These are phyloP conservation scores for Pezizomycotina sp. DNA, from an alignment of 2,329 filamentous ascomycete species.

Conservation along the genomic window DNA sequence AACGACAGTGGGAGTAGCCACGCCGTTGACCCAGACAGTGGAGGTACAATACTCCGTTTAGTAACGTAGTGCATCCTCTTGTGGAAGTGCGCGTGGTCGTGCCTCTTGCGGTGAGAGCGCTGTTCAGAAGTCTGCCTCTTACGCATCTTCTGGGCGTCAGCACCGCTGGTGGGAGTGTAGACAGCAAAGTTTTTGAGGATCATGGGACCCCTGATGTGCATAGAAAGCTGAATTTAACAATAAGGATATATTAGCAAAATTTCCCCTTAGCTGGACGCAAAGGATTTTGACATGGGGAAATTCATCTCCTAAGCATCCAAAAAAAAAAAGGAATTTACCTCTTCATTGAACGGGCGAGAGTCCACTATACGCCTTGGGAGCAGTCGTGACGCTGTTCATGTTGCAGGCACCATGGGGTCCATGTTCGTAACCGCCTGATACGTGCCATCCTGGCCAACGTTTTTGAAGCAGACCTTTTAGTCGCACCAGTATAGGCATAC, in stretches of 20 bases:
- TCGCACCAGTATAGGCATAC: too few relatives aligned
- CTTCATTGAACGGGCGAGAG: slow-evolving; percentile 50
- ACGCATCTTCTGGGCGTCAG: slow-evolving; percentile 28
- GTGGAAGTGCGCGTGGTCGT: slow-evolving; percentile 36
- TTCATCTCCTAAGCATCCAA: neutral
- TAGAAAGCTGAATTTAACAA: slow-evolving; percentile 41
- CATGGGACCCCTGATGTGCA: slow-evolving; percentile 57
- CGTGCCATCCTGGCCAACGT: slow-evolving; percentile 42
- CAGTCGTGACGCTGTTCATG: slow-evolving; percentile 42
- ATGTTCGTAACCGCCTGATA: slow-evolving; percentile 51
- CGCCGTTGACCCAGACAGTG: slow-evolving; percentile 38
- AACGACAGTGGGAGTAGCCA: slow-evolving; percentile 10
- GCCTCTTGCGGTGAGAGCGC: slow-evolving; percentile 32
- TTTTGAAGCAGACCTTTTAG: slow-evolving; percentile 53
- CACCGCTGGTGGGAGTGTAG: slow-evolving; percentile 34
- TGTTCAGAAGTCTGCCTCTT: slow-evolving; percentile 15
- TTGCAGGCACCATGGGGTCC: slow-evolving; percentile 37
- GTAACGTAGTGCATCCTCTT: slow-evolving; percentile 43
- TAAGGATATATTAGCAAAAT: neutral
- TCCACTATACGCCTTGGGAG: slow-evolving; percentile 40
- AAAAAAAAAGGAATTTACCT: slow-evolving; percentile 37
- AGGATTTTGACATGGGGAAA: slow-evolving; percentile 1
- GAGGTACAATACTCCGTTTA: slow-evolving; percentile 36
- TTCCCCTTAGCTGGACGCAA: neutral
- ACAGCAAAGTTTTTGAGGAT: slow-evolving; percentile 51